Percentiles rank a stretch among this genome's conserved stretches.
Conservation (phyloP, 2,329 filamentous ascomycete species). For the Spiromastix sp. region DNA sequence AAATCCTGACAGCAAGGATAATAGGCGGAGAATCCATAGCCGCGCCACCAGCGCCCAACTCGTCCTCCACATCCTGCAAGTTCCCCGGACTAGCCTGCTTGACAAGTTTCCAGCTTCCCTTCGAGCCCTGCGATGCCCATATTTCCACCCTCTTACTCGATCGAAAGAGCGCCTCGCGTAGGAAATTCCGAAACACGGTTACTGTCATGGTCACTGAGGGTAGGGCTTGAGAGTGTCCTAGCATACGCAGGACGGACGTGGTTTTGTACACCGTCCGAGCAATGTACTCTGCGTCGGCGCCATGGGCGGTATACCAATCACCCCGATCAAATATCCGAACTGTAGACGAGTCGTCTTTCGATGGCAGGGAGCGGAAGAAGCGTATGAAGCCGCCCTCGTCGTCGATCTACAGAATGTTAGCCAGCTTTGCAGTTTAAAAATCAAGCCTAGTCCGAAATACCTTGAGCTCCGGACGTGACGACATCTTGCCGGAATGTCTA, state of each 20-base stretch:
- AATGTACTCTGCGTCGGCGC: conserved; percentile 37
- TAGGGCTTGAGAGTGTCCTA: conserved; percentile 76
- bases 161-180: conserved; percentile 86
- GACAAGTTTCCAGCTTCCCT: conserved; percentile 74
- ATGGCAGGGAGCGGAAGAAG: conserved; percentile 80
- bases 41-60: conserved; percentile 54
- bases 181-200: conserved; percentile 90
- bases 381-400: conserved; percentile 96
- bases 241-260: conserved; percentile 82
- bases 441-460: conserved; percentile 29
- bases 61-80: conserved; percentile 92
- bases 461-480: conserved; percentile 62
- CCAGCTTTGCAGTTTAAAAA: not conserved
- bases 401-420: conserved; percentile 56
- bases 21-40: conserved; percentile 85
- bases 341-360: conserved; percentile 51
- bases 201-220: conserved; percentile 91
- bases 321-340: conserved; percentile 87
- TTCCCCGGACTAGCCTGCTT: conserved; percentile 96
- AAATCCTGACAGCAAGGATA: conserved; percentile 88
- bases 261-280: conserved; percentile 82
- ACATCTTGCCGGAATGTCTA: conserved; percentile 42
- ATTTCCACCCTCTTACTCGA: conserved; percentile 87
- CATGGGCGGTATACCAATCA: conserved; percentile 75
- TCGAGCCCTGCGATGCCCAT: conserved; percentile 65